Base-by-base conservation (phyloP, 768 basidiomycete species). In the Dictyophora rubrovolvata region DNA sequence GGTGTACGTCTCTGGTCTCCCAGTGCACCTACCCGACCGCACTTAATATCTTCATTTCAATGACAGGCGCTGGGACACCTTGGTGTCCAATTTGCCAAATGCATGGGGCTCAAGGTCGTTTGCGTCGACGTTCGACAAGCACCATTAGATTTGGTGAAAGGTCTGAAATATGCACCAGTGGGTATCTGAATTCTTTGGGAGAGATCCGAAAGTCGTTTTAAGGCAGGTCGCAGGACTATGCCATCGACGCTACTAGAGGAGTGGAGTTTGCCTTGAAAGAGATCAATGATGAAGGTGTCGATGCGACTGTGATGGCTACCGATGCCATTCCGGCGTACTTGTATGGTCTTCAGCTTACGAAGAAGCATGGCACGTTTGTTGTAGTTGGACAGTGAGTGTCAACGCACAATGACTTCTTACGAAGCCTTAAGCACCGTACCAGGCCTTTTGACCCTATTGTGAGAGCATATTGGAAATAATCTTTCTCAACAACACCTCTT, bases 61-160 rank as follows among this genome's bases (percentile, higher is more conserved):
- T 28, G 28, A 28, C 28, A 57, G 56, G 56, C 56, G 18, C 23
- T 57, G 21, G 56, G 56, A 22, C 56, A 57, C 34, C 28, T 57
- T 18, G 56, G 56, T 22, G 48, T 49, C 6, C 56, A 57, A 48
- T 50, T 57, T 33, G 56, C 56, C 10, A 57, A 57, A 57, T 57
- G 56, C 48, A 57, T 57, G 56, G 56, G 56, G 8, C 47, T 57
- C 4, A 21, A 33, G 7, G 56, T 57, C 16, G 56, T 57, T 7
- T 20, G 47, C 18, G 56, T 57, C 17, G 56, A 57, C 17, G 42
- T 33, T 12, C 56, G 56, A 28, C 56, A 57, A 57, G 56, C 56
- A 23, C 56, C 56, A 10, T 57, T 57, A 37, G 56, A 57, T 18
- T 21, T 57, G 16, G 56, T 57, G 21, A 48, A 50, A 50, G 8